Percentiles rank a stretch among this genome's conserved stretches.
Conservation (phyloP, 1,284 basidiomycete genomes). For the Sanghuangporus sanghuang region DNA sequence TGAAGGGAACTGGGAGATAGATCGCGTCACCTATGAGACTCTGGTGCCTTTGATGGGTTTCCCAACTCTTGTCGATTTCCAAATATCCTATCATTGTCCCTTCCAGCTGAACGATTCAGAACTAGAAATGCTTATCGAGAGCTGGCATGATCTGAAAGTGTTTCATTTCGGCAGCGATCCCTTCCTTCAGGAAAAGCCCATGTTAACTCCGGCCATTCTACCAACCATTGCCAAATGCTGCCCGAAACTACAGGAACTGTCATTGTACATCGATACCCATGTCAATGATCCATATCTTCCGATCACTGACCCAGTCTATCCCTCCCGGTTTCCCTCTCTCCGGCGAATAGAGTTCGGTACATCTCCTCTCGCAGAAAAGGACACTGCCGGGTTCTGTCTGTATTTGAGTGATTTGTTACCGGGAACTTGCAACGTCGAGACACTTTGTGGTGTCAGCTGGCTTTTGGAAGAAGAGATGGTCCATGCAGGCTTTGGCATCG, state of each 20-base stretch:
- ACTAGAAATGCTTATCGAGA: conserved; percentile 42
- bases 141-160: conserved; percentile 44
- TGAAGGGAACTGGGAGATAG: conserved; percentile 21
- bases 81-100: conserved; percentile 48
- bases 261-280: conserved; percentile 44
- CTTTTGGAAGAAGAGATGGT: background rate
- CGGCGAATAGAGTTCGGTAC: background rate
- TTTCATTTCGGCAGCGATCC: conserved; percentile 51
- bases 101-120: conserved; percentile 42
- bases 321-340: background rate
- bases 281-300: background rate
- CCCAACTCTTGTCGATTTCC: conserved; percentile 41
- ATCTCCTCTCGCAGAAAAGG: background rate
- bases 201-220: conserved; percentile 45
- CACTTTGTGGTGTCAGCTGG: background rate
- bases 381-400: background rate
- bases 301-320: background rate
- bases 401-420: background rate
- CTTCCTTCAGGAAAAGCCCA: conserved; percentile 31
- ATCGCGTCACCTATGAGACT: conserved; percentile 38
- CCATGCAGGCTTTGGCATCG: background rate
- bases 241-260: conserved; percentile 43
- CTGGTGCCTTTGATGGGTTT: conserved; percentile 46
- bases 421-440: background rate
- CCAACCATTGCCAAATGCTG: conserved; percentile 50